Conservation (phyloP, 73 alveolate genomes). For the Tetrahymena elliotti region DNA sequence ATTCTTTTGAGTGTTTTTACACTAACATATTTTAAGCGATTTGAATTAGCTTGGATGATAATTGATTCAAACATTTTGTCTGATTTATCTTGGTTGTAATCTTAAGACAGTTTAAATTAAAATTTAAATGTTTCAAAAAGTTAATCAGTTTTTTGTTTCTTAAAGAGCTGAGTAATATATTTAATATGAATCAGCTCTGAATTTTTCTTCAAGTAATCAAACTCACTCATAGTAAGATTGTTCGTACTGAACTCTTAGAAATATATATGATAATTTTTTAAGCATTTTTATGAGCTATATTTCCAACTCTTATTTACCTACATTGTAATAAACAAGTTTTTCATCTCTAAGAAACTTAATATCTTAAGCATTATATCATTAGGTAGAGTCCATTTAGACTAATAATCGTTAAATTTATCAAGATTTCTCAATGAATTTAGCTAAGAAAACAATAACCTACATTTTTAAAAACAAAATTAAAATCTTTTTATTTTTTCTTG, state of each 20-base stretch:
- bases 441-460: not conserved
- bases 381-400: not conserved
- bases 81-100: not conserved
- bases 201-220: not conserved
- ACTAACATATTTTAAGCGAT: not conserved
- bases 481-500: not conserved
- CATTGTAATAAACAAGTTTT: not conserved
- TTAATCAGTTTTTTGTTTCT: not conserved
- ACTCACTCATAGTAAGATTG: not conserved
- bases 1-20: not conserved
- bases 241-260: not conserved
- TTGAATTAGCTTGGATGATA: not conserved
- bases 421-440: not conserved
- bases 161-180: not conserved
- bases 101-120: not conserved
- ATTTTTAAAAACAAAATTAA: not conserved
- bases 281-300: not conserved
- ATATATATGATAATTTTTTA: not conserved
- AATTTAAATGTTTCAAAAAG: not conserved
- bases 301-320: not conserved
- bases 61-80: not conserved
- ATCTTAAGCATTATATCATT: not conserved
- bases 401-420: not conserved
- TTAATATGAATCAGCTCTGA: not conserved
- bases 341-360: not conserved